phyloP scores from a whole-genome alignment of 2,329 filamentous ascomycete species.

The Sclerotinia glacialis region DNA sequence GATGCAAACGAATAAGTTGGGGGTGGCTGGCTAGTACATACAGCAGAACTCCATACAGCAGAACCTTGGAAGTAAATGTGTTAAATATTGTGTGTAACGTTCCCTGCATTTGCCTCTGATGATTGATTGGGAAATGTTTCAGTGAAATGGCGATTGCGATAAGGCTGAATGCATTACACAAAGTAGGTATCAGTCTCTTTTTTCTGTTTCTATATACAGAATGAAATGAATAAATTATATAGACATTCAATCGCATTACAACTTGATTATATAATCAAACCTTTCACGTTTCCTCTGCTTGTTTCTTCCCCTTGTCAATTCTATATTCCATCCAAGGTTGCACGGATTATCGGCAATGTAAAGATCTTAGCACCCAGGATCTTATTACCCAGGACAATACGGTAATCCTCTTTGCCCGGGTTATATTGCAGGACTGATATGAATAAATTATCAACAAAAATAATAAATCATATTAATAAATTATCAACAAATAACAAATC shows the following conservation, averaged over 20 bases:
- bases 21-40: not conserved
- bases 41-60: no score
- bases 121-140: conserved; percentile 8
- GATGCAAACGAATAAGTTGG: not conserved
- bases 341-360: no score
- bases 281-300: not conserved
- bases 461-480: not conserved
- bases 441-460: not conserved
- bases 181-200: no score
- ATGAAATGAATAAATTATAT: no score
- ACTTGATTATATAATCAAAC: no score
- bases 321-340: no score
- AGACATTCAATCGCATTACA: no score
- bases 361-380: not conserved
- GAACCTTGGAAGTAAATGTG: no score
- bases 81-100: not conserved
- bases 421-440: not conserved
- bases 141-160: conserved; percentile 5
- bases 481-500: not conserved
- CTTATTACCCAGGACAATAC: no score
- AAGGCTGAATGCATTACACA: conserved; percentile 4
- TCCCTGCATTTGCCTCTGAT: not conserved
- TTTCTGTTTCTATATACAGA: not conserved
- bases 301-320: not conserved
- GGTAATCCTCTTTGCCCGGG: not conserved